Evolutionary conservation across 2,329 filamentous ascomycete genomes (phyloP).

Genomic region (Ceratocystiopsis minuta): DNA sequence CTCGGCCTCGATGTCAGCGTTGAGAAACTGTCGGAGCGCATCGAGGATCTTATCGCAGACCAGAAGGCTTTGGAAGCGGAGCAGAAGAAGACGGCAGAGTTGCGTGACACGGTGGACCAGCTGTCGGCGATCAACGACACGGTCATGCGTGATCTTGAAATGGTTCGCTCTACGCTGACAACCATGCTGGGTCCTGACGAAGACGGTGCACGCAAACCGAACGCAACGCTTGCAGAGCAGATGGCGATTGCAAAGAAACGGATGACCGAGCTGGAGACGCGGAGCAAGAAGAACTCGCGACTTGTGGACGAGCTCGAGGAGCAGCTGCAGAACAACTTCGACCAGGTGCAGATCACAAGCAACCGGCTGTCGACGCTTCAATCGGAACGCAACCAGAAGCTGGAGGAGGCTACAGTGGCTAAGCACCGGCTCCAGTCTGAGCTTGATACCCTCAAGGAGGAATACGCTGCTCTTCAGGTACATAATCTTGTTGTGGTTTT

Average conservation of each 20-base stretch:
- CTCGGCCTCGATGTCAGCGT: slow-evolving; percentile 45
- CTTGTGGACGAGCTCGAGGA: slow-evolving; percentile 93
- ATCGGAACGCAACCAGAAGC: slow-evolving; percentile 51
- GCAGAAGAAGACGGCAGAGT: slow-evolving; percentile 37
- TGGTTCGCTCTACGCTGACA: slow-evolving; percentile 34
- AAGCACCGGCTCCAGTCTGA: slow-evolving; percentile 47
- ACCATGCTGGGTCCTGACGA: slow-evolving; percentile 34
- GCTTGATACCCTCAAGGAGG: slow-evolving; percentile 46
- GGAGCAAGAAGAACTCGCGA: slow-evolving; percentile 79
- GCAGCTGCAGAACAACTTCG: slow-evolving; percentile 86
- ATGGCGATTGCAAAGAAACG: slow-evolving; percentile 46
- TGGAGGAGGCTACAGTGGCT: slow-evolving; percentile 60
- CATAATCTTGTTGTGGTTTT: no score
- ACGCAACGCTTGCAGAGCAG: slow-evolving; percentile 34
- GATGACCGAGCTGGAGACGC: slow-evolving; percentile 40
- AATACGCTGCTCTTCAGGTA: slow-evolving; percentile 65
- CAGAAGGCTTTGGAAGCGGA: slow-evolving; percentile 42
- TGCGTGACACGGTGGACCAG: slow-evolving; percentile 37
- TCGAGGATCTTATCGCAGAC: slow-evolving; percentile 36
- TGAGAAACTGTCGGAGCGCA: slow-evolving; percentile 47
- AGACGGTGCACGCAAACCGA: slow-evolving; percentile 23
- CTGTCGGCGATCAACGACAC: slow-evolving; percentile 39
- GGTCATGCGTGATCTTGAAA: slow-evolving; percentile 43
- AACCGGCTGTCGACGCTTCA: slow-evolving; percentile 75
- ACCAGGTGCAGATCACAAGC: slow-evolving; percentile 70